Base-by-base conservation (phyloP, 2,329 filamentous ascomycete genomes). In the Monilinia polystroma region DNA sequence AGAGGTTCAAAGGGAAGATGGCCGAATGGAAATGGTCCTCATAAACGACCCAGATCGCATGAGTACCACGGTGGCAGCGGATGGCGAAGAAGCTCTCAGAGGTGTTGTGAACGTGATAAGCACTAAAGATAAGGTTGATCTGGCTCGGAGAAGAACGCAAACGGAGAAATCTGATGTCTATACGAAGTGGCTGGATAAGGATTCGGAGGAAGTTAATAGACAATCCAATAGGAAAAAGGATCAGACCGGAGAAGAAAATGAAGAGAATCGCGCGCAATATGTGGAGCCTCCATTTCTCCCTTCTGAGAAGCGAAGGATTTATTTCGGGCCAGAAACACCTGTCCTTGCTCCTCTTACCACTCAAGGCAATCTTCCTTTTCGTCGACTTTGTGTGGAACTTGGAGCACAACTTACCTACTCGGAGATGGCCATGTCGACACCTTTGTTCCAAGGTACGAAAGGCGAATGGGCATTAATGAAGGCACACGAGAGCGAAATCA, bases 361-460 rank as follows among this genome's bases (percentile, higher is more conserved):
- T 0, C 95, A 98, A 79, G 95, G 95, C 56, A 99, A 99, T 74
- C 83, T 98, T 58, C 95, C 95, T 0, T 99, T 97, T 81, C 89
- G 95, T 66, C 87, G 95, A 60, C 85, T 99, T 41, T 97, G 93
- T 75, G 89, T 92, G 16, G 90, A 93, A 66, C 84, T 98, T 32
- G 95, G 95, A 47, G 93, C 93, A 38, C 90, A 97, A 76, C 83
- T 96, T 59, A 99, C 95, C 0, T 99, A 97, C 81, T 98, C 94
- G 0, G 95, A 99, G 79, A 99, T 99, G 95, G 95, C 94, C 4
- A 91, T 99, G 85, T 89, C 92, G 38, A 81, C 96, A 78, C 93
- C 94, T 12, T 80, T 99, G 53, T 84, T 99, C 7, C 93, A 97
- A 78, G 95, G 95, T 47, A 87, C 90, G 70, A 96, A 94, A 79